Evolutionary conservation across 371 early-diverging fungal species (phyloP).

Genomic region (Mucor indicus): DNA sequence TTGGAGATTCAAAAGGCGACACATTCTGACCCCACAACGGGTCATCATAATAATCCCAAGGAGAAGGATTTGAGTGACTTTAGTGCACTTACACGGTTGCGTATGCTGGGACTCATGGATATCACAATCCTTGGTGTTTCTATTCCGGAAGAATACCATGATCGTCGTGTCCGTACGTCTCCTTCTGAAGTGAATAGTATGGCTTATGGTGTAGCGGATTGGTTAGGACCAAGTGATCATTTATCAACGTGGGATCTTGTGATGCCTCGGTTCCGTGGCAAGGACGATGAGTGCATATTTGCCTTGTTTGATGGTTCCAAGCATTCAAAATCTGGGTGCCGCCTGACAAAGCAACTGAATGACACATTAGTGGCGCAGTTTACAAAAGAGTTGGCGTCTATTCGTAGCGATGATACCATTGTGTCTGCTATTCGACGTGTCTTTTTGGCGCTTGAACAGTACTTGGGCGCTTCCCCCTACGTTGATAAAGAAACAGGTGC

Average conservation of each 20-base stretch:
- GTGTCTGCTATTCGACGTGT: constrained; percentile 66
- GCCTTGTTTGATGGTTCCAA: constrained; percentile 82
- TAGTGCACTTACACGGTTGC: constrained; percentile 66
- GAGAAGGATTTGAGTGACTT: constrained; percentile 72
- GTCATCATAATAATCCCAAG: constrained; percentile 5
- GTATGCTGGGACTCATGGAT: constrained; percentile 84
- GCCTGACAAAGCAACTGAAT: constrained; percentile 65
- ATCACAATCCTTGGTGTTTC: constrained; percentile 78
- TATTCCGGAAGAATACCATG: constrained; percentile 78
- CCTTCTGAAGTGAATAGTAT: constrained; percentile 78
- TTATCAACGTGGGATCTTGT: constrained; percentile 80
- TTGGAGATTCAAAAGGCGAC: constrained; percentile 74
- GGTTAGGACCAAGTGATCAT: constrained; percentile 61
- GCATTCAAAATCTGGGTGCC: constrained; percentile 47
- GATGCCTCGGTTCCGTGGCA: constrained; percentile 72
- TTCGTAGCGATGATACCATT: constrained; percentile 51
- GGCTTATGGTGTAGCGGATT: constrained; percentile 86
- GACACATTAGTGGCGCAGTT: constrained; percentile 68
- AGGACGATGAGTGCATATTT: constrained; percentile 84
- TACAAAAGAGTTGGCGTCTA: constrained; percentile 66
- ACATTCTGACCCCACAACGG: neutral
- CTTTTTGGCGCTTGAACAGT: constrained; percentile 73
- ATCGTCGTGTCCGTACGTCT: constrained; percentile 83
- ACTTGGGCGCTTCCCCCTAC: constrained; percentile 49
- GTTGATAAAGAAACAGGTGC: constrained; percentile 59